Evolutionary conservation across 225 moss, liverwort and hornwort species (phyloP), one percentile per base, ranked within the genome.

Genomic region (Asterella californica): DNA sequence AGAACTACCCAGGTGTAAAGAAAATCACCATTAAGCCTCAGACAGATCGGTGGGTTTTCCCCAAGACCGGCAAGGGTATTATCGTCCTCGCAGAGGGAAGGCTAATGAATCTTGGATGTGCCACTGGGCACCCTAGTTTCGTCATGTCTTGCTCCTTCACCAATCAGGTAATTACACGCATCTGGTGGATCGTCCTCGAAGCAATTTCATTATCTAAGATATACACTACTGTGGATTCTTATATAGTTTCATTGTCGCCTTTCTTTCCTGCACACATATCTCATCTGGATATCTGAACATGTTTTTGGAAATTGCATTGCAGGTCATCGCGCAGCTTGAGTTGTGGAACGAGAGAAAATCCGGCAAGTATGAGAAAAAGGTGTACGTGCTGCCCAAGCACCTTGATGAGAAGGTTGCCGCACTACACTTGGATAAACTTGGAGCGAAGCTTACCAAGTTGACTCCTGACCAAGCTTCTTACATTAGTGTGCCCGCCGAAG

Each of bases 91-190:
- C 96, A 0, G 96, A 96, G 86, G 96, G 96, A 37, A 92, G 96
- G 8, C 82, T 96, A 75, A 96, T 96, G 96, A 96, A 96, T 80
- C 74, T 96, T 83, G 96, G 96, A 19, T 96, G 96, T 76, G 96
- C 96, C 0, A 96, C 96, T 15, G 96, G 96, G 17, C 96, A 96
- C 84, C 96, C 94, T 0, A 94, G 94, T 48, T 96, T 96, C 78
- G 96, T 96, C 62, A 96, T 96, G 96, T 96, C 96, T 2, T 96
- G 96, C 83, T 96, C 96, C 0, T 96, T 96, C 92, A 96, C 96
- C 19, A 96, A 96, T 83, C 96, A 96, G 92, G 94, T 89, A 33
- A 64, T 38, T 48, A 14, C 1, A 21, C 42, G 4, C 14, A 27
- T 37, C 10, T 75, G 42, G 42, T 42, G 7, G 69, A n/a, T 63